Evolutionary conservation across 2,329 filamentous ascomycete genomes (phyloP), one percentile per base, ranked within the genome.

Genomic region (Aspergillus sp.): DNA sequence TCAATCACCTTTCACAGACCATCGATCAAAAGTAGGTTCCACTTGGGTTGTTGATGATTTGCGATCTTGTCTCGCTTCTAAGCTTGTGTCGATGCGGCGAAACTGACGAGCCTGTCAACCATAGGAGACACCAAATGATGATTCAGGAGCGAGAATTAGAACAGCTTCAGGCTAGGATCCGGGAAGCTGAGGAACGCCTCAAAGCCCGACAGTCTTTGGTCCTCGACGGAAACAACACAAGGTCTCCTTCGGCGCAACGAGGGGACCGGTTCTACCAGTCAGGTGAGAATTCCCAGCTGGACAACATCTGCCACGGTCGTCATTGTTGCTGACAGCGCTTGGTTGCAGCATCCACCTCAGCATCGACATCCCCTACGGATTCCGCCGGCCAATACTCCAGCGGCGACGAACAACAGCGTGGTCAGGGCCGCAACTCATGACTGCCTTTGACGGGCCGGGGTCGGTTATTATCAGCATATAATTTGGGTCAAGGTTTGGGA

Each of bases 161-260:
- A 77, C 87, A 88, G 59, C 88, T 98, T 70, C 92, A 97, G 78
- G 87, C 87, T 55, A 88, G 88, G 68, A 86, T 98, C 69, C 89
- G 87, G 68, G 92, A 92, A 71, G 92, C 95, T 78, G 93, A 97
- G 78, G 84, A 90, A 68, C 89, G 89, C 48, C 84, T 98, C 56
- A 85, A 81, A 80, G 63, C 68, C 55, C 69, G 69, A 47, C 59
- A 70, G 62, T 62, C 67, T 10, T 52, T 64, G 25, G 57, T 61
- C 17, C 27, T 57, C 55, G 61, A 58, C 42, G 65, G 57, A 54
- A 66, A 36, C 51, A 56, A 57, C 41, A 52, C 60, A 13, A 38
- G 51, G 49, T 58, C 58, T 55, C 62, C 58, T 53, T 50, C 51
- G 27, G 61, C 52, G 27, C 64, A 61, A 47, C 63, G 54, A 48